phyloP scores from a whole-genome alignment of 768 basidiomycete genomes.

The Favolaschia claudopus region DNA sequence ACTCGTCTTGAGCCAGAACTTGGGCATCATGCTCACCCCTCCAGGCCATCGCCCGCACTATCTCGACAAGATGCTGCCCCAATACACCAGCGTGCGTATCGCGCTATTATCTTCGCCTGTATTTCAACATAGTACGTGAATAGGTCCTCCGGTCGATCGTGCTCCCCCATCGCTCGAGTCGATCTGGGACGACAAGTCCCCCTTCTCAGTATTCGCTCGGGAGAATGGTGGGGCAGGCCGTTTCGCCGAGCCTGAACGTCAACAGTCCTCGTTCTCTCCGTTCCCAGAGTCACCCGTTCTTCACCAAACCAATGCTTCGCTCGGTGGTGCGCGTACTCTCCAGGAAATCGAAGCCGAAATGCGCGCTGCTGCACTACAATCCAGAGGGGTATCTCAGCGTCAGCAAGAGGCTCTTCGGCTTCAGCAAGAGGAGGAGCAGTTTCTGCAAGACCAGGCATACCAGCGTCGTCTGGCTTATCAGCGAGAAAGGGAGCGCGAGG shows the following conservation, averaged over 20 bases:
- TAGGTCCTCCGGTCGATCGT: constrained; percentile 42
- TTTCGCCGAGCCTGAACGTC: constrained; percentile 43
- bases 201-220: constrained; percentile 71
- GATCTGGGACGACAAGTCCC: constrained; percentile 85
- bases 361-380: constrained; percentile 65
- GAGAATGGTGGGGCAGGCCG: constrained; percentile 58
- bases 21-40: constrained; percentile 22
- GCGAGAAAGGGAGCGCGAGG: constrained; percentile 57
- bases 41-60: neutral
- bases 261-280: constrained; percentile 48
- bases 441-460: constrained; percentile 43
- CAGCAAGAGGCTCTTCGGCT: constrained; percentile 39
- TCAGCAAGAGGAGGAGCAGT: constrained; percentile 53
- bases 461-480: constrained; percentile 38
- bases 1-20: constrained; percentile 40
- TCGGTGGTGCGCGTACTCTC: constrained; percentile 63
- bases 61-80: neutral
- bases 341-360: constrained; percentile 89
- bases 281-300: constrained; percentile 35
- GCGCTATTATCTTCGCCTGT: neutral
- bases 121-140: neutral
- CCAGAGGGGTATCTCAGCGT: constrained; percentile 45
- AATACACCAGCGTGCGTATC: constrained; percentile 14
- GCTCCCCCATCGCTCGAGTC: constrained; percentile 66
- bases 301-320: constrained; percentile 44